Conservation (phyloP, 768 basidiomycete species). For the Agaricus subrufescens region DNA sequence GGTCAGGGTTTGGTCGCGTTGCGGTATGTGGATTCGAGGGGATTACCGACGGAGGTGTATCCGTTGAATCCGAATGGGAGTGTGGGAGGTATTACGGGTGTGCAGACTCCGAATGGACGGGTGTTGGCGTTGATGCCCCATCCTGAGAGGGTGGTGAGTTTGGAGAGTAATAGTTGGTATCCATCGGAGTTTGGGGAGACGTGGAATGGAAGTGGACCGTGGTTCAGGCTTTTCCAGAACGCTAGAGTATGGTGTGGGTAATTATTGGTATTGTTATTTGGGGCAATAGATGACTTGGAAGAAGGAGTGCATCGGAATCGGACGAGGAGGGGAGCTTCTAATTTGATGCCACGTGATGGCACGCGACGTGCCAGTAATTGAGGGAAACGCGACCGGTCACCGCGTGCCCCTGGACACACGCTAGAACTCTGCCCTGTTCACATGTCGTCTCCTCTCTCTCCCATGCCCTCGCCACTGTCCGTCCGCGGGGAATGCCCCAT, state of each 20-base stretch:
- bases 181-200: constrained; percentile 47
- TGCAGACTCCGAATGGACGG: constrained; percentile 84
- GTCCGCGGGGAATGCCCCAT: constrained; percentile 15
- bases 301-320: too few species aligned
- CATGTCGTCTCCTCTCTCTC: constrained; percentile 1
- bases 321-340: too few species aligned
- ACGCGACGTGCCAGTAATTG: too few species aligned
- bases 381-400: too few species aligned
- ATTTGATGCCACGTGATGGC: too few species aligned
- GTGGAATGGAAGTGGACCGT: constrained; percentile 83
- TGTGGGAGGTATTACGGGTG: constrained; percentile 80
- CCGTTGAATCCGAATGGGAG: constrained; percentile 87
- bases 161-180: constrained; percentile 93
- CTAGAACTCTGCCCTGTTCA: neutral
- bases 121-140: constrained; percentile 97
- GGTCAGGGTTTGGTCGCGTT: constrained; percentile 58
- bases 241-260: constrained; percentile 63
- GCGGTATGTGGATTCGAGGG: constrained; percentile 76
- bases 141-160: constrained; percentile 78
- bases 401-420: neutral
- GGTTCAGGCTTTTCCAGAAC: constrained; percentile 94
- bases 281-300: too few species aligned
- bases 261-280: neutral
- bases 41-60: constrained; percentile 64
- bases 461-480: constrained; percentile 2